phyloP scores from a whole-genome alignment of 208 protist species.

The Angomonas ambiguus region DNA sequence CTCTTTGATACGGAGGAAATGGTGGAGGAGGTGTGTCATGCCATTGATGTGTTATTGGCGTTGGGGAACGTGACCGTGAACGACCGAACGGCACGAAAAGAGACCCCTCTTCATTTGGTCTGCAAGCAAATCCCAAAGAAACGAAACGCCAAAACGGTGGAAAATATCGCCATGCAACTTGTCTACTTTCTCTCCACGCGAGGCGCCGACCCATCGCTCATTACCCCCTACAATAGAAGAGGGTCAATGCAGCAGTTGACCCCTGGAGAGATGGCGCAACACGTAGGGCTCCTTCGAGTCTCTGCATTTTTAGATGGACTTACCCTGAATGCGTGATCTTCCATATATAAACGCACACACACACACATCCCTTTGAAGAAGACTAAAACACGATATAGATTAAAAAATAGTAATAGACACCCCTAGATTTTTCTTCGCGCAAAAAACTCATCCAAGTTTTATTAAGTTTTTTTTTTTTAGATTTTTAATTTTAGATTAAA shows the following conservation, averaged over 20 bases:
- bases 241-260: background rate
- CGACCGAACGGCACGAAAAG: conserved; percentile 26
- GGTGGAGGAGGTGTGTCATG: background rate
- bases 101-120: conserved; percentile 37
- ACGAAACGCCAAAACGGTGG: background rate
- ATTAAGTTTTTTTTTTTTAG: conserved; percentile 3
- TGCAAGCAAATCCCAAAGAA: conserved; percentile 7
- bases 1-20: background rate
- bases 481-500: background rate
- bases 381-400: no score
- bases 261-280: background rate
- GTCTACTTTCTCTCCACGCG: conserved; percentile 1
- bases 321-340: no score
- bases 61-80: conserved; percentile 26
- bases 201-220: background rate
- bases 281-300: background rate
- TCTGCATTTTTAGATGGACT: background rate
- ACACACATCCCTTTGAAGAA: no score
- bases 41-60: conserved; percentile 34
- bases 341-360: no score
- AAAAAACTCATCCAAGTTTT: background rate
- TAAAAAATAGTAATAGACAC: no score
- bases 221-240: background rate
- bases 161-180: background rate
- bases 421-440: no score